Evolutionary conservation across 1,284 basidiomycete genomes (phyloP), one percentile per base, ranked within the genome.

Genomic region (Meripilus lineatus): DNA sequence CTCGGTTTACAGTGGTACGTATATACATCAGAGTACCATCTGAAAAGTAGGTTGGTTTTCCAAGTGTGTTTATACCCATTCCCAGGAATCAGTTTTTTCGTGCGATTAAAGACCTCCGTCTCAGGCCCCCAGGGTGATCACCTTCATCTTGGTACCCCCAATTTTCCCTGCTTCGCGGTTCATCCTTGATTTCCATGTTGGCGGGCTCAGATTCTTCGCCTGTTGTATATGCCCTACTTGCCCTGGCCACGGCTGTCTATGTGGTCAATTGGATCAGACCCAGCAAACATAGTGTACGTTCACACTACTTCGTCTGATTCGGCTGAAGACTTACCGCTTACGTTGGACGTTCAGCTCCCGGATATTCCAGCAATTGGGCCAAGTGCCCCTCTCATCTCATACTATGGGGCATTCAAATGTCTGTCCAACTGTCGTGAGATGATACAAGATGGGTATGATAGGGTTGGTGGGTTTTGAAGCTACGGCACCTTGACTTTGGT

Each of bases 371-470:
- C 39, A 15, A 32, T 41, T 15, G 26, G 42, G 14, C 36, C n/a
- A 7, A 24, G 13, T 14, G 24, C 33, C 22, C 28, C 37, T 3
- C 7, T 30, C 4, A 26, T 33, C 22, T 32, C 30, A 5, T 21
- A 21, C 46, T 6, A 25, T 25, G 6, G 34, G 8, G 17, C 42
- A 17, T 38, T 33, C 35, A 15, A 23, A 11, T 46, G 34, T 24
- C 18, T 32, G 13, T 6, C 15, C 11, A n/a, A 33, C 25, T 13
- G 13, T 15, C 20, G 20, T 2, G 22, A 35, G 14, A 43, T 51
- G 20, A 26, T 53, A 4, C 17, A 39, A 32, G 26, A 41, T 20
- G 39, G 39, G 6, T 41, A 41, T 21, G 39, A 41, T 14, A 41
- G 22, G 28, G 39, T 41, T 20, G 52, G 50, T 5, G 23, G 37